phyloP scores from a whole-genome alignment of 257 asterid genomes.

The Nicotiana sylvestris region DNA sequence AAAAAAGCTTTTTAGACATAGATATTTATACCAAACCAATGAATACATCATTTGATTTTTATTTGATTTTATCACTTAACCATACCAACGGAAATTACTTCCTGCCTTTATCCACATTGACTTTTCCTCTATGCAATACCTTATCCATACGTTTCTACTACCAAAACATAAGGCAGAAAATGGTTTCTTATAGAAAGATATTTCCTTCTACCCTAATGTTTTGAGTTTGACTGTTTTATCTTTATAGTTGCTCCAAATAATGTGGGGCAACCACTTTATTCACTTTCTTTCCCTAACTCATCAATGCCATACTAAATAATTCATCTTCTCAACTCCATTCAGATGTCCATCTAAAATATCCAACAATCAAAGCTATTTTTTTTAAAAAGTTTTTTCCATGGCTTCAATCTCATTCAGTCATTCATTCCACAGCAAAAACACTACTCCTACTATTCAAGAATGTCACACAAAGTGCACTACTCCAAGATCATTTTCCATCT shows the following conservation, averaged over 20 bases:
- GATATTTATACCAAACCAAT: too few species aligned
- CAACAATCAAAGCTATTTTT: not conserved
- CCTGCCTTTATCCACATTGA: not conserved
- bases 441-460: not conserved
- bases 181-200: not conserved
- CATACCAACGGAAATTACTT: not conserved
- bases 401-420: not conserved
- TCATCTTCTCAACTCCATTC: not conserved
- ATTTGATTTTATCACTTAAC: too few species aligned
- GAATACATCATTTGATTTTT: too few species aligned
- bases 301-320: not conserved
- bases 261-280: slow-evolving; percentile 6
- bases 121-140: not conserved
- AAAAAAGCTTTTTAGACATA: too few species aligned
- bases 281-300: not conserved
- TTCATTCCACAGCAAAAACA: not conserved
- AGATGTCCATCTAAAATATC: not conserved
- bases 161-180: slow-evolving; percentile 6
- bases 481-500: slow-evolving; percentile 22
- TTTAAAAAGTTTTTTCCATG: not conserved
- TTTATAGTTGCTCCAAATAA: not conserved
- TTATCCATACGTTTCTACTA: not conserved
- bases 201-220: not conserved
- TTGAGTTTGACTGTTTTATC: not conserved
- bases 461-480: not conserved